Conservation (phyloP, 2,329 filamentous ascomycete genomes). For the Penicillium sp. region DNA sequence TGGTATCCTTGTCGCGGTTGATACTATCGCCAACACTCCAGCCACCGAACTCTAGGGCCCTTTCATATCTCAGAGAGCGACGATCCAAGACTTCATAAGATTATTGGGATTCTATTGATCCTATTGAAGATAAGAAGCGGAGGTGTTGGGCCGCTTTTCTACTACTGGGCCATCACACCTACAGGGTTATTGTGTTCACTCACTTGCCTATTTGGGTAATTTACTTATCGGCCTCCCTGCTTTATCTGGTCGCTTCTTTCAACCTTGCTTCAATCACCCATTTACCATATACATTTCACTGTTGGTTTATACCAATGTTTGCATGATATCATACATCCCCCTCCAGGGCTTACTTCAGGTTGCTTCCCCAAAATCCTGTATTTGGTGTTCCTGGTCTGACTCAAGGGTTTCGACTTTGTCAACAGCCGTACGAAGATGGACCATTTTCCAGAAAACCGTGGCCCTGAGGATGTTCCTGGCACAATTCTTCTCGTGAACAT, state of each 20-base stretch:
- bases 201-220: background rate
- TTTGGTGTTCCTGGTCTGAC: too few species aligned
- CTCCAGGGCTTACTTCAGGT: background rate
- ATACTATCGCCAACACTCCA: too few species aligned
- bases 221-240: background rate
- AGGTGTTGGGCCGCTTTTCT: background rate
- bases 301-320: background rate
- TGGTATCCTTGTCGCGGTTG: too few species aligned
- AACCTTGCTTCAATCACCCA: background rate
- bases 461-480: background rate
- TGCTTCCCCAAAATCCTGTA: background rate
- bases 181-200: background rate
- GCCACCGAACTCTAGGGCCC: background rate
- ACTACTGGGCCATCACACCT: background rate
- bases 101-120: background rate
- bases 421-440: background rate
- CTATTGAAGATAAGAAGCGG: background rate
- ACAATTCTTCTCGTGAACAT: background rate
- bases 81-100: background rate
- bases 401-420: too few species aligned
- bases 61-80: background rate
- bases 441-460: background rate
- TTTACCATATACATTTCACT: background rate
- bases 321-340: background rate
- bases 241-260: background rate